Base-by-base conservation (phyloP, 2,329 filamentous ascomycete genomes). In the Davidsoniella virescens region DNA sequence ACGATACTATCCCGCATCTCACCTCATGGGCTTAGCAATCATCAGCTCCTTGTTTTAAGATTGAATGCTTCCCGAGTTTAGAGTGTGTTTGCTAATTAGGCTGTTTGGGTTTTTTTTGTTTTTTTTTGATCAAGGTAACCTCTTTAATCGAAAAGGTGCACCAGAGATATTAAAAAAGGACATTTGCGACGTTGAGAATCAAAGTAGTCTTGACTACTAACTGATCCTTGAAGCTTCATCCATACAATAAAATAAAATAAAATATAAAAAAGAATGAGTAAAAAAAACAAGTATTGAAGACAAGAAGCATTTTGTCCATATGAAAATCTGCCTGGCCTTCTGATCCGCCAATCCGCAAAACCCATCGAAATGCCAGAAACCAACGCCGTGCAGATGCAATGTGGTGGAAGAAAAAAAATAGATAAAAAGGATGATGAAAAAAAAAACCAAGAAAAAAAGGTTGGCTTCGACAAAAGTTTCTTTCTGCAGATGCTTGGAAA, bases 351-450 rank as follows among this genome's bases (percentile, higher is more conserved):
- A 25, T 43, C 25, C 38, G 20, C 12, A 38, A 23, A 10, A 25
- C 23, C 41, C 17, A 40, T 33, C 29, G 29, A 33, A 33, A 33
- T 33, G 29, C 29, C 29, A 33, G 29, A 47, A 23, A 16, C 50
- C 46, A 52, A 52, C 50, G 45, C 45, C 45, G 20, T 45, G 45
- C 50, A 43, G 33, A 52, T 52, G 50, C 45, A 52, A 38, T 46
- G 18, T 23, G 29, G 29, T 33, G 52, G 41, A 44, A 44, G 42
- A 47, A 46, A 46, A 46, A 54, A 25, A 37, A 43, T 51, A 48
- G 36, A 51, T 52, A 33, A 44, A 47, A 33, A 29, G 37, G 17
- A 48, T 37, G 6, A 20, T 26, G 23, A 25, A 23, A 37, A 38
- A 44, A 47, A 16, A 25, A 25, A 5, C 14, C 14, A 46, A 40